phyloP scores from a whole-genome alignment of 192 early-diverging fungal species.

The Podochytrium sp. region DNA sequence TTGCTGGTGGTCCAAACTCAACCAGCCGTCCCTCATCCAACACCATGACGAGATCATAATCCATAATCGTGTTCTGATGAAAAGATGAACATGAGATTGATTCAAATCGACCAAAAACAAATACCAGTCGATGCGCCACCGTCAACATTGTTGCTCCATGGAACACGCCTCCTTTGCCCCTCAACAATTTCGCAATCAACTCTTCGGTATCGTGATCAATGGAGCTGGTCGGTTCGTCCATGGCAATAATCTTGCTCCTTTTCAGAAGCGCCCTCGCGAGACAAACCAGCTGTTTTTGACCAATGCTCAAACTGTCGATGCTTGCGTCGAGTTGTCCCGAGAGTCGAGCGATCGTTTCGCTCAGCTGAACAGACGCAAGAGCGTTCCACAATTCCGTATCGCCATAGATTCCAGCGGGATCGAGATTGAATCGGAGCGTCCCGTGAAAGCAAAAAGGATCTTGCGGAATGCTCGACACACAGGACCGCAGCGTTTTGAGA shows the following conservation, averaged over 20 bases:
- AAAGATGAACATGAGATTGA: no score
- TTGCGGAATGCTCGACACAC: slow-evolving; percentile 43
- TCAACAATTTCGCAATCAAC: slow-evolving; percentile 37
- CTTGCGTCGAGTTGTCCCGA: slow-evolving; percentile 69
- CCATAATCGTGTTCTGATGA: slow-evolving; percentile 57
- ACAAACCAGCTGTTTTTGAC: slow-evolving; percentile 84
- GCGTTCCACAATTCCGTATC: slow-evolving; percentile 74
- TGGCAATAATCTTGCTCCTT: slow-evolving; percentile 45
- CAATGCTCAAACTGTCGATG: slow-evolving; percentile 71
- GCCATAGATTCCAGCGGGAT: slow-evolving; percentile 62
- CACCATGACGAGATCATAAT: slow-evolving; percentile 70
- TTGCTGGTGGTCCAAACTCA: slow-evolving; percentile 71
- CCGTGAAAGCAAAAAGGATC: slow-evolving; percentile 54
- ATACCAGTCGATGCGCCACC: slow-evolving; percentile 41
- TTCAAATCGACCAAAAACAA: slow-evolving; percentile 40
- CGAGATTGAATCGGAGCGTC: slow-evolving; percentile 78
- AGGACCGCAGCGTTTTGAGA: slow-evolving; percentile 25
- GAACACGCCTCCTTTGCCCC: slow-evolving; percentile 35
- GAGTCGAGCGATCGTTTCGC: slow-evolving; percentile 16
- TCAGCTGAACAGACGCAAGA: slow-evolving; percentile 63
- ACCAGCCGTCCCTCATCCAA: slow-evolving; percentile 73
- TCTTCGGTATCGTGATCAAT: slow-evolving; percentile 44
- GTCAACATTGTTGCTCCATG: slow-evolving; percentile 38
- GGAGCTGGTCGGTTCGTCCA: slow-evolving; percentile 45
- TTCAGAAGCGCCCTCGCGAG: slow-evolving; percentile 74